Base-by-base conservation (phyloP, 768 basidiomycete species). In the Imleria badia region DNA sequence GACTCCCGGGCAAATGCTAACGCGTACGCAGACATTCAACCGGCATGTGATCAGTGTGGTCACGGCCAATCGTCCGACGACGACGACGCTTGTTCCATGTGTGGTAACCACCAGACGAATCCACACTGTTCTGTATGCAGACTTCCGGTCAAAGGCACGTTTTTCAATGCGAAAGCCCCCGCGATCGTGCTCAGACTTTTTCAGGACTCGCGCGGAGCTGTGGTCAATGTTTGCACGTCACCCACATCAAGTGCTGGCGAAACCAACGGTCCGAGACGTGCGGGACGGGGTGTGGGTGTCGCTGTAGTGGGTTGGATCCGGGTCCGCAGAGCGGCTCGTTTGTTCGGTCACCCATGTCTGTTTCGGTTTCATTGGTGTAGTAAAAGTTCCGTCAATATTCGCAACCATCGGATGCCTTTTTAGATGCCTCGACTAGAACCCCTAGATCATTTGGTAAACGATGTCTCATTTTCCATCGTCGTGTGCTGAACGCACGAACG, bases 121-220 rank as follows among this genome's bases (percentile, higher is more conserved):
- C 73, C 83, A 2, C 70, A 70, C 7, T 93, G 91, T 64, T 81
- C 87, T 0, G 78, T 92, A 17, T 92, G 91, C 66, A 79, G 89
- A 45, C 78, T 92, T 30, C 86, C 88, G 7, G 83, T 87, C 53
- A 87, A 83, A 78, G 88, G 91, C 83, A 58, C 11, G 76, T 66
- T 1, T 6, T 34, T 29, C 3, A n/a, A 19, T 5, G 2, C 3
- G 3, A 48, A 0, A 48, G 3, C 22, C 30, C n/a, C 34, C 48
- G 39, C 20, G 13, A 8, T 42, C 26, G 31, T 23, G 5, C 38
- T 42, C 23, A 6, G 44, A 51, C 42, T n/a, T 44, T 14, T 20
- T 8, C 46, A 88, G 87, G 86, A 23, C 76, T 89, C 13, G 83
- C 85, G 7, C 74, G 77, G 47, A 83, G 76, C 41, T 89, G 87